Base-by-base conservation (phyloP, 208 protist genomes). In the Polymyxa betae region DNA sequence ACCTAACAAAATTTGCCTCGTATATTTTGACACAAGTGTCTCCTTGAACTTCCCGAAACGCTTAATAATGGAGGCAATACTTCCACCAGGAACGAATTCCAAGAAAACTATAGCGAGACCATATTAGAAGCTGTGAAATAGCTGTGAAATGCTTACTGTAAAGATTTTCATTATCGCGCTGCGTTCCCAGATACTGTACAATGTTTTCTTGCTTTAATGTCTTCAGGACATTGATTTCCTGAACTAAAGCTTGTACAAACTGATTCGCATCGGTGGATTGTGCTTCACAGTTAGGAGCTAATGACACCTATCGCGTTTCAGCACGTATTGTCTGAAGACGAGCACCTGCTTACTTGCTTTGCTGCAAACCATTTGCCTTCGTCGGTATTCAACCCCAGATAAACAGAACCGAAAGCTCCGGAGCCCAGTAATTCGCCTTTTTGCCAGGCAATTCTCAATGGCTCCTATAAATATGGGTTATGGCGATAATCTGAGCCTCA, bases 161-260 rank as follows among this genome's bases (percentile, higher is more conserved):
- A 10, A 89, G 89, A 32, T 45, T 40, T 45, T 91, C 38, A n/a
- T 38, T 20, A 43, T 16, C 54, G 0, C 77, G n/a, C n/a, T 89
- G 77, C 35, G 90, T 90, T 20, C 90, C 91, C 1, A 91, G 5
- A 45, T 92, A 92, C 16, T 45, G 88, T n/a, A 92, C 91, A 41
- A 92, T 92, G 88, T 92, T 92, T 66, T 90, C 88, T 41, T 92
- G 91, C 41, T 77, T 32, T 38, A 92, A 60, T 46, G 88, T 45
- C 29, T 91, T 90, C 54, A 92, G 89, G 1, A 92, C 78, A 32
- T n/a, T 46, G 38, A 92, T 91, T 44, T 92, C 91, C 44, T 46
- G n/a, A n/a, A 89, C 90, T 5, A 91, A 38, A 32, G 54, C 90
- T 52, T 41, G 0, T 24, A 91, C 88, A 40, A 90, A 40, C 43